Conservation (phyloP, 345 rosid species). For the Durio zibethinus region DNA sequence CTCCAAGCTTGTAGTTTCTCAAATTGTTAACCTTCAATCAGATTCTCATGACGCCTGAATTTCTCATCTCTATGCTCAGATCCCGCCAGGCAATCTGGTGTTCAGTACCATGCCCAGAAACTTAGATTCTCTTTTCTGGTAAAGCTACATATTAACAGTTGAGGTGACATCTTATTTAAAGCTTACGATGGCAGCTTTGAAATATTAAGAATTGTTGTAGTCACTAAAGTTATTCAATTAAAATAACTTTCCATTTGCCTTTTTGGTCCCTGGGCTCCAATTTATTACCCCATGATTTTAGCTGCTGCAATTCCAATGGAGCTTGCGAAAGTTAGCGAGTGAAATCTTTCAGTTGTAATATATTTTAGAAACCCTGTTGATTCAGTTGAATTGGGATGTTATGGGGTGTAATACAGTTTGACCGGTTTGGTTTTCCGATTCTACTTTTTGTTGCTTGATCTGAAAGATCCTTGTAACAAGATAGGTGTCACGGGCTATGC, state of each 20-base stretch:
- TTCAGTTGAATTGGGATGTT: not conserved
- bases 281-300: not conserved
- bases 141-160: not conserved
- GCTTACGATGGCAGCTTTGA: not conserved
- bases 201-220: not conserved
- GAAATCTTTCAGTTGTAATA: not conserved
- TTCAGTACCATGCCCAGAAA: constrained; percentile 22
- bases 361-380: not conserved
- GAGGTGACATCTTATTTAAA: not conserved
- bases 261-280: not conserved
- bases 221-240: not conserved
- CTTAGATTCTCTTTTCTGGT: not conserved
- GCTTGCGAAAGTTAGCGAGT: not conserved
- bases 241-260: not conserved
- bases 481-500: no score
- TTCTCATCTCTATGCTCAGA: constrained; percentile 12
- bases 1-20: constrained; percentile 77
- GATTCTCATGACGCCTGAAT: constrained; percentile 55
- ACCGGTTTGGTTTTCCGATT: not conserved
- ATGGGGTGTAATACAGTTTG: not conserved
- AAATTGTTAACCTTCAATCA: constrained; percentile 65
- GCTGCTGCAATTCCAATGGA: not conserved
- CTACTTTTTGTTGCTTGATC: not conserved
- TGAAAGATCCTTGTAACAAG: not conserved
- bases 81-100: not conserved